phyloP scores from a whole-genome alignment of 768 basidiomycete species.

The Suillus bovinus region DNA sequence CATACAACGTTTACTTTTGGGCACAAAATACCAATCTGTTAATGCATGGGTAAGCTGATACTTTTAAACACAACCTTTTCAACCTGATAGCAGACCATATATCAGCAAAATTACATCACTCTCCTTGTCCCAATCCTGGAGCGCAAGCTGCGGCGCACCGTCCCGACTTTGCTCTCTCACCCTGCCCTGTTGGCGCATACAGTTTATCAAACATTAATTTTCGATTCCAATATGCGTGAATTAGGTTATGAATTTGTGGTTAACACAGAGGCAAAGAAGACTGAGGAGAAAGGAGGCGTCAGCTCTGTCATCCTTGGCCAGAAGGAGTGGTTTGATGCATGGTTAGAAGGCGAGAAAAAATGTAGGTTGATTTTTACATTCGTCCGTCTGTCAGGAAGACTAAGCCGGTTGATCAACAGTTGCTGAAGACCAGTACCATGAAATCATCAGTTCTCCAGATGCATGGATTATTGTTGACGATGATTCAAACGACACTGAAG shows the following conservation, averaged over 20 bases:
- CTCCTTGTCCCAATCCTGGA: slow-evolving; percentile 77
- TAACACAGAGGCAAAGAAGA: slow-evolving; percentile 24
- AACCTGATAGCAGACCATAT: slow-evolving; percentile 1
- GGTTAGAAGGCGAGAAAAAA: slow-evolving; percentile 86
- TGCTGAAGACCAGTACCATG: slow-evolving; percentile 82
- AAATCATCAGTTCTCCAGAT: slow-evolving; percentile 75
- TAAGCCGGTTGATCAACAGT: slow-evolving; percentile 48
- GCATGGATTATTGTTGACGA: slow-evolving; percentile 87
- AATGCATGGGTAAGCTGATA: slow-evolving; percentile 69
- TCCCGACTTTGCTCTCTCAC: slow-evolving; percentile 71
- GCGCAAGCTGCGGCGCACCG: slow-evolving; percentile 71
- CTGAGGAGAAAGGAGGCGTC: slow-evolving; percentile 67
- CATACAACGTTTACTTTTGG: slow-evolving; percentile 67
- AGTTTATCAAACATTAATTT: slow-evolving; percentile 87
- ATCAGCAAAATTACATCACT: slow-evolving; percentile 79
- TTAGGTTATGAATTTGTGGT: slow-evolving; percentile 63
- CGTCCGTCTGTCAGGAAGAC: background rate
- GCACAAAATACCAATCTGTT: slow-evolving; percentile 61
- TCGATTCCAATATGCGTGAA: slow-evolving; percentile 77
- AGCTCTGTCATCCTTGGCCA: slow-evolving; percentile 81
- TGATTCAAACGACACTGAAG: slow-evolving; percentile 46
- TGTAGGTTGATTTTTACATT: slow-evolving; percentile 52
- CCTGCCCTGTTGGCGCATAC: slow-evolving; percentile 93
- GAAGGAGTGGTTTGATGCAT: slow-evolving; percentile 87
- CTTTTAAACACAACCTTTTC: slow-evolving; percentile 1